Evolutionary conservation across 352 stramenopile genomes (phyloP), one percentile per base, ranked within the genome.

Genomic region (Phytophthora cryptogea): DNA sequence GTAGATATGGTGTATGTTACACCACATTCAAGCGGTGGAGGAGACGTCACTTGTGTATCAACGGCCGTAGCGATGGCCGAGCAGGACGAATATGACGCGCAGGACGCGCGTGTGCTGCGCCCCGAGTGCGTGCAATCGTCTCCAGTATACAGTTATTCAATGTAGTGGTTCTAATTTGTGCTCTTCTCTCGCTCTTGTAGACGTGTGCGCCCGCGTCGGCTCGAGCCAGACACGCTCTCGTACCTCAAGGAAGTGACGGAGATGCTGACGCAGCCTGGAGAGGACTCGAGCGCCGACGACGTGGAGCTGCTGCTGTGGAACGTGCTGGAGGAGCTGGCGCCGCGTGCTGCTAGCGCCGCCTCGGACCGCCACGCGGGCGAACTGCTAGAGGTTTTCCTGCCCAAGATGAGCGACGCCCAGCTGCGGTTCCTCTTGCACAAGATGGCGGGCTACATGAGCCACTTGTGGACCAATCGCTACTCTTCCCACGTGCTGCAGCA

Each of bases 391-490:
- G 68, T 78, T 45, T 81, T 92, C 20, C 36, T 94, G 54, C 79
- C 79, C 42, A 85, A 85, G 44, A 91, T 92, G 78, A 88, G 58
- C 44, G 72, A 84, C 44, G 70, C 63, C 0, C 85, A 94, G 54
- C 68, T 94, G 40, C 80, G 83, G 13, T 94, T 80, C 50, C 70
- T 94, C 46, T 62, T 92, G 45, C 76, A 80, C 63, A 92, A 94
- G 67, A 91, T 94, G 80, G 59, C 73, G 27, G 81, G 82, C 41
- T 94, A 94, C 59, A 72, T 84, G 44, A 90, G 80, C 48, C 85
- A 94, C 36, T 59, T 94, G 44, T 94, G 85, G 85, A 94, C 85
- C 26, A 94, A 94, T 51, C 85, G 85, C 26, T 94, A 94, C 73
- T 94, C 85, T 49, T 94, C 85, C 9, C 85, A 94, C 63, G 85